Base-by-base conservation (phyloP, 768 basidiomycete genomes). In the Mycena alexandri region DNA sequence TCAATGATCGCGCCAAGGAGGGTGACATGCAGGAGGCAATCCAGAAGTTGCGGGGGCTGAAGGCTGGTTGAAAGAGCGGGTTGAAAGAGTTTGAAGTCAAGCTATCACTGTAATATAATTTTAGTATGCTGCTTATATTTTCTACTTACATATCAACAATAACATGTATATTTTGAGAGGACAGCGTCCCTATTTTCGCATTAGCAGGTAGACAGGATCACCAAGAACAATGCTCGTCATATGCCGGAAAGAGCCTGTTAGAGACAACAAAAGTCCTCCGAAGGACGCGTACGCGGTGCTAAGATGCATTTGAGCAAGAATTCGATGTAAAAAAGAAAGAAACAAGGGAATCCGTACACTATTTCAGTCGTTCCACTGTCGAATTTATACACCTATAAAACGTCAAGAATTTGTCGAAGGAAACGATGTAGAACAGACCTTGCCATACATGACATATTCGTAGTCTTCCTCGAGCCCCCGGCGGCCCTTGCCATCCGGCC, bases 381-480 rank as follows among this genome's bases (percentile, higher is more conserved):
- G 77, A 97, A 98, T 77, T 96, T 96, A 85, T 99, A 99, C 53
- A 98, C 93, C 95, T 97, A 69, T 10, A 67, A 50, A 50, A 55
- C 22, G 65, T 58, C 56, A 52, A 38, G 57, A 36, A 25, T 43
- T 24, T 22, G 44, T 21, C 12, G 47, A 14, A 36, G 29, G 34
- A 60, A 58, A 38, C 11, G 55, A 61, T 22, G 10, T 12, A 47
- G 41, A 43, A 73, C 85, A 64, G 71, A 96, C 95, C 90, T 96
- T 99, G 36, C 97, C 97, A 77, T 94, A 96, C 96, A 98, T 98
- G 71, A 99, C 97, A 83, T 99, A 99, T 75, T 98, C 96, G 75
- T 95, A 99, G 71, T 99, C 96, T 65, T 95, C 93, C 70, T 98
- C 97, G 29, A 99, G 77, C 13, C 90, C 96, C 76, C 87, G 85